These are phyloP conservation scores for Amylocystis lapponica DNA, from an alignment of 768 basidiomycete genomes.

Conservation along the genomic window DNA sequence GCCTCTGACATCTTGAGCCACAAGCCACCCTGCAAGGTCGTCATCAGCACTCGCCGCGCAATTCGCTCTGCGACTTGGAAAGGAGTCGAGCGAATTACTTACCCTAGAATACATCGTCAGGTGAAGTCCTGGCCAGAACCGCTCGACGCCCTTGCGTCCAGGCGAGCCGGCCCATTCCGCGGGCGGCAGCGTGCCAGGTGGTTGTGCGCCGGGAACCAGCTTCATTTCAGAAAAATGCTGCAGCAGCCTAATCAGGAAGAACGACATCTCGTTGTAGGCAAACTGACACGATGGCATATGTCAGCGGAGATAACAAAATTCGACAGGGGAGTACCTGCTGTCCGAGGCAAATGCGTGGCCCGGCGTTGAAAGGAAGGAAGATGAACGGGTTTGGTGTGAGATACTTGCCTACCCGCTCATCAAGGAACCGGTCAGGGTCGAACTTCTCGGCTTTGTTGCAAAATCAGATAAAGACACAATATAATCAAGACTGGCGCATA, in stretches of 20 bases:
- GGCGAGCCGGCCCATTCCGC: conserved; percentile 27
- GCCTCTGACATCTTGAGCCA: conserved; percentile 24
- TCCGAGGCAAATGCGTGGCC: conserved; percentile 59
- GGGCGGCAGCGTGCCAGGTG: conserved; percentile 24
- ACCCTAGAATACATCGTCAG: conserved; percentile 38
- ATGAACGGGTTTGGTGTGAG: conserved; percentile 59
- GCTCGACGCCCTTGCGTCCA: conserved; percentile 35
- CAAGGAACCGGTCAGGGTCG: conserved; percentile 63
- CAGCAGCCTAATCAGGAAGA: conserved; percentile 46
- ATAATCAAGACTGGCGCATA: conserved; percentile 15
- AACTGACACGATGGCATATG: conserved; percentile 32
- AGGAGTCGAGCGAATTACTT: too few relatives aligned
- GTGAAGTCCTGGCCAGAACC: conserved; percentile 32
- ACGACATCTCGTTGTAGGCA: conserved; percentile 51
- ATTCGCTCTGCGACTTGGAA: background rate
- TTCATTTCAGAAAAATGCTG: conserved; percentile 41
- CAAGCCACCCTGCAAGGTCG: conserved; percentile 18
- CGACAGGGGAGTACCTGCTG: conserved; percentile 28
- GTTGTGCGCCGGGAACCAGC: conserved; percentile 34
- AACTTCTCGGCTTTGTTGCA: conserved; percentile 32
- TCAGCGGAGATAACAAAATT: background rate
- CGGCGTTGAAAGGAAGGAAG: conserved; percentile 65
- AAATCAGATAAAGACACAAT: background rate
- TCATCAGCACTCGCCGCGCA: background rate
- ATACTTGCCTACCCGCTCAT: conserved; percentile 47